Evolutionary conservation across 352 stramenopile genomes (phyloP), one percentile per base, ranked within the genome.

Genomic region (Hyaloperonospora brassicae): DNA sequence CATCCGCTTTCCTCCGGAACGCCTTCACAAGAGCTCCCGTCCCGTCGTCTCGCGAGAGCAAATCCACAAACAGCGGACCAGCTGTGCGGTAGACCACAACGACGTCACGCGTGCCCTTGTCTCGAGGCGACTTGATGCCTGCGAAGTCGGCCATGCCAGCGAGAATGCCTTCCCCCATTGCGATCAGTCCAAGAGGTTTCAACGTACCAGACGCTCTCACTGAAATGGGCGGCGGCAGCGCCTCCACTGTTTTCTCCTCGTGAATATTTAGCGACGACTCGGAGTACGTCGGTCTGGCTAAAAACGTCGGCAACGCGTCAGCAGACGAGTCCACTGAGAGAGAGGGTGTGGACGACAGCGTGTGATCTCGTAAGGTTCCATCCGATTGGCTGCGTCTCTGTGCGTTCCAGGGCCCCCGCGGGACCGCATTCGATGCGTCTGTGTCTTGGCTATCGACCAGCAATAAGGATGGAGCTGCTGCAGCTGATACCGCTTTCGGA

Each of bases 1-100:
- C 76, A n/a, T 85, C 74, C 0, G 70, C 44, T 62, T 70, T 77
- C n/a, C 73, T 63, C 12, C 82, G 68, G 64, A 92, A 92, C 11
- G 72, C 66, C 52, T 87, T 89, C 25, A 92, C 78, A 30, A 73
- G 79, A 46, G 82, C 82, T 9, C 82, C 82, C 22, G 66, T 77
- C 5, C 76, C 76, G n/a, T 88, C 74, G 0, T 73, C 61, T 39
- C 78, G 69, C 3, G 82, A 92, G 64, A 82, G 87, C 51, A 92
- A 66, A 56, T 92, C 82, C 40, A 92, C 66, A 47, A 73, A 87
- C 22, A 92, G 50, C 4, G 82, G 76, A 0, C 72, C 79, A 0
- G 68, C 59, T 0, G 69, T 68, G 8, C 52, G 40, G 52, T 90
- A 90, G 22, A 79, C 52, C 24, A 92, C 66, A 14, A 70, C 61